phyloP scores from a whole-genome alignment of 805 yeast species.

The Lachancea thermotolerans region DNA sequence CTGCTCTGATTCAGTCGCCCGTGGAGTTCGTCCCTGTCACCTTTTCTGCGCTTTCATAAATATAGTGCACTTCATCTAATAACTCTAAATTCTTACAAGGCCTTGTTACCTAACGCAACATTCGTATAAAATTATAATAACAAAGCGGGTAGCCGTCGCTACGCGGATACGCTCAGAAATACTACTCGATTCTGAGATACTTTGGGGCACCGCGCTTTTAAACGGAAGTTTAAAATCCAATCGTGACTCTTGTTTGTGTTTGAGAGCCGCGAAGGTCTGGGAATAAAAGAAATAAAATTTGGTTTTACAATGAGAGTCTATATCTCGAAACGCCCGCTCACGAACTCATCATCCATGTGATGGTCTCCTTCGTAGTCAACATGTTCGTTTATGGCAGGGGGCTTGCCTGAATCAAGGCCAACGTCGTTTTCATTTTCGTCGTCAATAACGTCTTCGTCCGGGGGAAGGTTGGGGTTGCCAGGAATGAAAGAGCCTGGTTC shows the following conservation, averaged over 20 bases:
- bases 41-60: no score
- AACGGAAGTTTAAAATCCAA: no score
- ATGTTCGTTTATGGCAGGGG: slow-evolving; percentile 13
- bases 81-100: not conserved
- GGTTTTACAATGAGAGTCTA: slow-evolving; percentile 22
- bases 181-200: no score
- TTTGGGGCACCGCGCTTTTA: no score
- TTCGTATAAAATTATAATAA: no score
- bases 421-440: slow-evolving; percentile 54
- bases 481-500: slow-evolving; percentile 70
- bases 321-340: slow-evolving; percentile 83
- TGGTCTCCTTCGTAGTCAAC: slow-evolving; percentile 43
- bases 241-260: not conserved
- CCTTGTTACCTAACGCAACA: not conserved
- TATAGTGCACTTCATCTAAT: not conserved
- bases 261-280: not conserved
- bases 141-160: no score
- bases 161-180: no score
- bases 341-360: slow-evolving; percentile 74
- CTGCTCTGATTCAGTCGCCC: no score
- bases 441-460: slow-evolving; percentile 78
- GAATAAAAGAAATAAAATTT: slow-evolving; percentile 2
- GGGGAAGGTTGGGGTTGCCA: slow-evolving; percentile 72
- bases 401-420: slow-evolving; percentile 21
- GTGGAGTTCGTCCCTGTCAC: no score